Evolutionary conservation across 2,329 filamentous ascomycete species (phyloP).

Genomic region (Aspergillus sp.): DNA sequence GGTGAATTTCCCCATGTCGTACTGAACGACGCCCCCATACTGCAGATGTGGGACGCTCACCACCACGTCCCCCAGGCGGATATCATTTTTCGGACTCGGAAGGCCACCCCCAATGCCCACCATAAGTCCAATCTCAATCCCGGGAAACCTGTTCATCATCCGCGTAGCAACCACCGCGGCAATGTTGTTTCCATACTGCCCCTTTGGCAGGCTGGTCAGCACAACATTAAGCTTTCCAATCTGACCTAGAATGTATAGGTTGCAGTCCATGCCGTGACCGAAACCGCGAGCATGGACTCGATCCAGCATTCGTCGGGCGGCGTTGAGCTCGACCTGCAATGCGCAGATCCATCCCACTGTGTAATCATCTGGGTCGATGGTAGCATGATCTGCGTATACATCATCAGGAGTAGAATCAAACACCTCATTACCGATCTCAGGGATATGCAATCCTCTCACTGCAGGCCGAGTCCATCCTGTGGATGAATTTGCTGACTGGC

Average conservation of each 20-base stretch:
- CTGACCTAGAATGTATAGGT: background rate
- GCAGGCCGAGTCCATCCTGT: too few relatives aligned
- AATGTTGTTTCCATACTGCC: slow-evolving; percentile 28
- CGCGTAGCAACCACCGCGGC: slow-evolving; percentile 26
- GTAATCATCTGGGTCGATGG: background rate
- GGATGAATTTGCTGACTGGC: too few relatives aligned
- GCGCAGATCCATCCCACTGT: background rate
- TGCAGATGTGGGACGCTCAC: slow-evolving; percentile 23
- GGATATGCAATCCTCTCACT: too few relatives aligned
- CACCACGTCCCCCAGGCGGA: slow-evolving; percentile 31
- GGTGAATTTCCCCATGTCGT: slow-evolving; percentile 29
- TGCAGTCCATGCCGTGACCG: background rate
- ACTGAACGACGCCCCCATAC: slow-evolving; percentile 32
- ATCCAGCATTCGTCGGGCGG: background rate
- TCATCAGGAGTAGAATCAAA: background rate
- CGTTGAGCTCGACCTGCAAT: background rate
- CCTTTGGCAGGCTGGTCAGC: slow-evolving; percentile 28
- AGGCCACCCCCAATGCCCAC: slow-evolving; percentile 35
- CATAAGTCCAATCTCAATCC: slow-evolving; percentile 27
- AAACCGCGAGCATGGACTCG: background rate
- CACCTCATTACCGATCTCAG: background rate
- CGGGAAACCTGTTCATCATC: slow-evolving; percentile 30
- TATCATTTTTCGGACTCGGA: slow-evolving; percentile 14
- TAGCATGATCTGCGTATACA: too few relatives aligned
- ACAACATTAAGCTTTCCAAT: slow-evolving; percentile 29